These are phyloP conservation scores for Tulasnella sp. DNA, from an alignment of 768 basidiomycete genomes.

Conservation along the genomic window DNA sequence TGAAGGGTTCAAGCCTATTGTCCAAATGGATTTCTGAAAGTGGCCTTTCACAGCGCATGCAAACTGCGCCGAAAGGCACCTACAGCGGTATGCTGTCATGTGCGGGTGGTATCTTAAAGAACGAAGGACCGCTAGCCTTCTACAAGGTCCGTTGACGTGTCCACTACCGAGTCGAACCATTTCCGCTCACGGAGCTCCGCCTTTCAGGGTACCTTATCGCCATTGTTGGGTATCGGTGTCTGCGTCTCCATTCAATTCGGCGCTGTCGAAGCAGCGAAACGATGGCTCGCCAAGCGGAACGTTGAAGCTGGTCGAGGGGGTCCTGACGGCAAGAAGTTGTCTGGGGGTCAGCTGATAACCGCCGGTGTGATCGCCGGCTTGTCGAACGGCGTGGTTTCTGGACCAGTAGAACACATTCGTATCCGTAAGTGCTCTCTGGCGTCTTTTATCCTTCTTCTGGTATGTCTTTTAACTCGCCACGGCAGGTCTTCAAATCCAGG, in stretches of 20 bases:
- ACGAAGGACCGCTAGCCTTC: constrained; percentile 91
- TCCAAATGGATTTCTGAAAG: neutral
- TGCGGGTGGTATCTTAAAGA: constrained; percentile 85
- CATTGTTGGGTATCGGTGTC: constrained; percentile 86
- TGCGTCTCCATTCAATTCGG: constrained; percentile 98
- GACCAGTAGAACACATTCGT: constrained; percentile 96
- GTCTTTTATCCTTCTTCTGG: neutral
- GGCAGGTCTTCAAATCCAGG: constrained; percentile 88
- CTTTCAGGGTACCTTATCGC: constrained; percentile 81
- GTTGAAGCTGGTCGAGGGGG: constrained; percentile 62
- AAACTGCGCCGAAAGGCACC: constrained; percentile 89
- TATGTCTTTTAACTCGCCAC: neutral
- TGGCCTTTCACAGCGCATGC: constrained; percentile 70
- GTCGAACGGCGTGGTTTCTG: constrained; percentile 89
- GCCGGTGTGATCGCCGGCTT: constrained; percentile 86
- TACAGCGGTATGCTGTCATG: constrained; percentile 87
- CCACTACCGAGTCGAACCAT: neutral
- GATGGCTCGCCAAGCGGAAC: constrained; percentile 72
- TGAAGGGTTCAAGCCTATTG: neutral
- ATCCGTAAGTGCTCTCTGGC: constrained; percentile 65
- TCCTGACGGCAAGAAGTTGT: constrained; percentile 62
- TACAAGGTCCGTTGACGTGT: constrained; percentile 71
- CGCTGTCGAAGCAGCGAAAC: constrained; percentile 83
- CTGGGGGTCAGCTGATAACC: constrained; percentile 64
- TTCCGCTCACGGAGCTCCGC: neutral